These are phyloP conservation scores for Colletotrichum sp. DNA, from an alignment of 2,329 filamentous ascomycete species.

Conservation along the genomic window DNA sequence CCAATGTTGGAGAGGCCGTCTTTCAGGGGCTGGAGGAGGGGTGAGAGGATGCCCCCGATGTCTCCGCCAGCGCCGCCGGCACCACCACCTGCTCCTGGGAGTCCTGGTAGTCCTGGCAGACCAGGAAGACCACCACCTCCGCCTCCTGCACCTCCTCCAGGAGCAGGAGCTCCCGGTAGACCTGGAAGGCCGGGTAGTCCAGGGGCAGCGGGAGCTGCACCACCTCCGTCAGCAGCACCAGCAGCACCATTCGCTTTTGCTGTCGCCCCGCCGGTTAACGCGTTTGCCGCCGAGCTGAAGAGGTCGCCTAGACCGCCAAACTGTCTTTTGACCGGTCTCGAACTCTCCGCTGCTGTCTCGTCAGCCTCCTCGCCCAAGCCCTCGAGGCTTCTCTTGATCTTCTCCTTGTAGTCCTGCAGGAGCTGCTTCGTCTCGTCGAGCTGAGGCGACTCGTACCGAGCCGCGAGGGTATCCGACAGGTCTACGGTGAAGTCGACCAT, in stretches of 20 bases:
- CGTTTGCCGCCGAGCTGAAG: background rate
- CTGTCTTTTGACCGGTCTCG: background rate
- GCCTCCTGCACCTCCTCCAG: background rate
- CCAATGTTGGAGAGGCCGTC: slow-evolving; percentile 19
- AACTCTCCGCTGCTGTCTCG: background rate
- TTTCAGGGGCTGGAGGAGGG: slow-evolving; percentile 12
- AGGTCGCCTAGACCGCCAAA: background rate
- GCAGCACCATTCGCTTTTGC: background rate
- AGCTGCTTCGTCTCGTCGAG: slow-evolving; percentile 13
- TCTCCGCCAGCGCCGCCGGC: background rate
- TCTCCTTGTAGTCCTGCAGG: slow-evolving; percentile 7
- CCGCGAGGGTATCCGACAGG: slow-evolving; percentile 6
- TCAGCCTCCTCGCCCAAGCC: background rate
- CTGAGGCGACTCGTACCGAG: slow-evolving; percentile 5
- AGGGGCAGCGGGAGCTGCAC: background rate
- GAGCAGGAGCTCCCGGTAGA: background rate
- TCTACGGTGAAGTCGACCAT: slow-evolving; percentile 22
- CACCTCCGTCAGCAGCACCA: background rate
- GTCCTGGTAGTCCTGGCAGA: background rate
- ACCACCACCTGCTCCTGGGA: background rate
- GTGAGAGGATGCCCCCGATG: background rate
- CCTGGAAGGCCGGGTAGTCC: background rate
- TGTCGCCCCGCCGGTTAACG: background rate
- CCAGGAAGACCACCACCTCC: background rate
- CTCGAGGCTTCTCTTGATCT: background rate